Base-by-base conservation (phyloP, 1,139 yeast species). In the Pichia sp. region DNA sequence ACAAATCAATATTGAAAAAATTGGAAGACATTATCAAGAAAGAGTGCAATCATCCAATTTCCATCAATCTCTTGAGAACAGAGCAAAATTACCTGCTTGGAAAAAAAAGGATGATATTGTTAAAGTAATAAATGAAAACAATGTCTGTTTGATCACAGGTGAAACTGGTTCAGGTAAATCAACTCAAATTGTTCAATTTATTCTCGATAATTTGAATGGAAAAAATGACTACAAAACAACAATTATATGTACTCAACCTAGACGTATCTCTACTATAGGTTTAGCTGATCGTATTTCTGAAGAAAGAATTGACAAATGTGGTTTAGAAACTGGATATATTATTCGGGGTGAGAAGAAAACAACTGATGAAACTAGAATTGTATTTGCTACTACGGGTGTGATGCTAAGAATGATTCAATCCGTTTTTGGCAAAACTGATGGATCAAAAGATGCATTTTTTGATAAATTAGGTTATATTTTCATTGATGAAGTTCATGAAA, bases 101-200 rank as follows among this genome's bases (percentile, higher is more conserved):
- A 64, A 70, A 10, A 84, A 83, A 61, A 73, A 71, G 45, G 68
- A 75, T 0, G 71, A 74, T 5, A 73, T 92, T 42, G 72, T 86
- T 1, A 61, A 76, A 0, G 65, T 80, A 3, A 78, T 92, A 5
- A 70, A 74, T 37, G 56, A 70, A 0, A 78, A 85, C 58, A 79
- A 79, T 54, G 85, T 88, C 3, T 80, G 87, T 3, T 68, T 92
- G 39, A 77, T 92, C 36, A 92, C 97, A 1, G 98, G 97, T 64
- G 98, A 92, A 65, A 92, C 98, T 0, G 98, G 98, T 57, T 88
- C 96, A 0, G 97, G 97, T 56, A 89, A 89, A 62, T 86, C 96
- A 0, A 89, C 97, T 0, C 97, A 89, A 63, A 81, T 88, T 11
- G 96, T 88, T 3, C 98, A 92, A 64, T 92, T 88, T 58, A 71